Conservation (phyloP, 345 rosid species). For the Hibiscus tridactylites region DNA sequence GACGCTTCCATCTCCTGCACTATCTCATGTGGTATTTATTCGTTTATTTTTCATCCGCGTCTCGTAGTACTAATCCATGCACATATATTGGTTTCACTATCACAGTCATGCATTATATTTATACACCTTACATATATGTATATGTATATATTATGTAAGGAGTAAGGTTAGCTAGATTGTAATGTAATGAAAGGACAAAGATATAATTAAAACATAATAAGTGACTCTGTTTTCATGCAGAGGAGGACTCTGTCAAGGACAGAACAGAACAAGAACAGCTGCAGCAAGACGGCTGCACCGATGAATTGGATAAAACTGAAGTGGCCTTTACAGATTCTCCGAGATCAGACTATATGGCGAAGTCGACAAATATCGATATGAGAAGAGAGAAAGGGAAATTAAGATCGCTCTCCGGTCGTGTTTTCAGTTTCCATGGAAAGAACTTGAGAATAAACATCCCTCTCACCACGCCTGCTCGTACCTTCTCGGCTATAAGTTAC, state of each 20-base stretch:
- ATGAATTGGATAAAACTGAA: conserved; percentile 33
- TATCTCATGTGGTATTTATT: conserved; percentile 55
- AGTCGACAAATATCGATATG: conserved; percentile 29
- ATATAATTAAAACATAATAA: too few relatives aligned
- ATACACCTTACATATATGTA: too few relatives aligned
- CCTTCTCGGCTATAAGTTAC: conserved; percentile 76
- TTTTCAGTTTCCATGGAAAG: conserved; percentile 68
- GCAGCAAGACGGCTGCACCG: conserved; percentile 37
- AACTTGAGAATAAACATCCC: conserved; percentile 80
- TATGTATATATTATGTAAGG: too few relatives aligned
- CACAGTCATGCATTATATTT: too few relatives aligned
- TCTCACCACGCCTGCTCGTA: conserved; percentile 68
- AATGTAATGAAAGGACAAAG: too few relatives aligned
- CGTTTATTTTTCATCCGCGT: background rate
- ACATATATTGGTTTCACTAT: background rate
- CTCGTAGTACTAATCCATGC: background rate
- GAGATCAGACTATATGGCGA: conserved; percentile 36
- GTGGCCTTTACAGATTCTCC: conserved; percentile 31
- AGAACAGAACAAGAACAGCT: conserved; percentile 42
- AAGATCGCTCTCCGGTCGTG: conserved; percentile 41
- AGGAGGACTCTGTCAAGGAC: conserved; percentile 55
- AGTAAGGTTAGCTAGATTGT: too few relatives aligned
- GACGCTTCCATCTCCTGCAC: conserved; percentile 74
- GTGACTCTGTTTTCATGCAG: conserved; percentile 24
- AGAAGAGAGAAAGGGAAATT: conserved; percentile 40